Evolutionary conservation across 495 filamentous ascomycete genomes (phyloP), one percentile per base, ranked within the genome.

Genomic region (Bathelium albidoporum): DNA sequence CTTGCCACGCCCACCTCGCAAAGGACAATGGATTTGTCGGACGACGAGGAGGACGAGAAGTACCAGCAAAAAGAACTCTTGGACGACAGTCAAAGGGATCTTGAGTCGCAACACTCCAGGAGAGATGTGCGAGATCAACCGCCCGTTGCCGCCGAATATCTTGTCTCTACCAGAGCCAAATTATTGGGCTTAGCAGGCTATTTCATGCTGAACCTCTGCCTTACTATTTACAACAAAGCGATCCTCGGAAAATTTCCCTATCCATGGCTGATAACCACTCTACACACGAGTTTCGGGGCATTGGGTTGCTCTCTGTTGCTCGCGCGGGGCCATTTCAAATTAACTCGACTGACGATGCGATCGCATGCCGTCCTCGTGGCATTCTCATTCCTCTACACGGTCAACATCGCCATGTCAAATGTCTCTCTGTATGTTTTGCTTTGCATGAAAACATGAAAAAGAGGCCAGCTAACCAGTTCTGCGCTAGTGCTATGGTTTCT

Each of bases 401-500:
- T 82, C 69, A 85, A 85, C 72, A 83, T 85, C 60, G 82, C 82
- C 60, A 77, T 83, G 44, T 81, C 78, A 26, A 83, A 82, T 65
- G 76, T 81, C 29, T 83, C 81, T 1, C 75, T 83, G 74, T 58
- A 31, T 22, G 60, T 62, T 7, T 32, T 18, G 12, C 32, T 29
- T 34, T 10, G 2, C 1, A 18, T 7, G 31, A 5, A 60, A 26
- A 36, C 16, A 20, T 24, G 5, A 12, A 10, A n/a, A 43, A 9
- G 5, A 5, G 10, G 5, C 26, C 12, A n/a, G 12, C 32, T 58
- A 34, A 49, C 59, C 18, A 63, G 16, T 14, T 59, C 9, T 32
- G 20, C 12, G 14, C 11, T 34, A 59, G 44, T 14, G 75, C 75
- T 59, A 73, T 81, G 69, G 82, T 85, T 32, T 82, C 81, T 4